These are phyloP conservation scores for Boletellus ananas DNA, from an alignment of 768 basidiomycete genomes.

Conservation along the genomic window DNA sequence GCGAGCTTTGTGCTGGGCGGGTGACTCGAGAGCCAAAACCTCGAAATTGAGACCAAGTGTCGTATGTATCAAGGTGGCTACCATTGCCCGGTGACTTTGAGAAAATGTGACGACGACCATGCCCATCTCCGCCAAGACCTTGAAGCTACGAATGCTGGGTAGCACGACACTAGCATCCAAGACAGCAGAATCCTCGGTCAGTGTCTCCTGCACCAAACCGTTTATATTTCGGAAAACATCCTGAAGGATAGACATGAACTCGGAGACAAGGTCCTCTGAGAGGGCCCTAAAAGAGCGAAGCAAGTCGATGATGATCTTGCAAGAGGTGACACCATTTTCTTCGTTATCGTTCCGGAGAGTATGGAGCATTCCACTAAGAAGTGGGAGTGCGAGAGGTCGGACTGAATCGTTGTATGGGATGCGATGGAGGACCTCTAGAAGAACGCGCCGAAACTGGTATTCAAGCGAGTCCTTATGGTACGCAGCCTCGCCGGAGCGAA, in stretches of 20 bases:
- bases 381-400: slow-evolving; percentile 56
- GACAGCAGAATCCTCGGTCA: slow-evolving; percentile 59
- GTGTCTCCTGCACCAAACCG: slow-evolving; percentile 65
- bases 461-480: slow-evolving; percentile 65
- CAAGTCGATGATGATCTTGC: slow-evolving; percentile 90
- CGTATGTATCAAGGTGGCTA: slow-evolving; percentile 60
- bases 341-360: slow-evolving; percentile 90
- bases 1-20: slow-evolving; percentile 75
- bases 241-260: slow-evolving; percentile 78
- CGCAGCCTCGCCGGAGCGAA: slow-evolving; percentile 64
- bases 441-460: slow-evolving; percentile 79
- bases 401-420: slow-evolving; percentile 80
- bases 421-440: slow-evolving; percentile 87
- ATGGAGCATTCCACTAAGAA: slow-evolving; percentile 80
- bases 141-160: slow-evolving; percentile 84
- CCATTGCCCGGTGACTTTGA: slow-evolving; percentile 69
- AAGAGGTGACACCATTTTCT: slow-evolving; percentile 85
- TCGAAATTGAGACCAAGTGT: slow-evolving; percentile 78
- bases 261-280: slow-evolving; percentile 68
- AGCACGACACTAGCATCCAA: slow-evolving; percentile 57
- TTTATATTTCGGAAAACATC: slow-evolving; percentile 75
- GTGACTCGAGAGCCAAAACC: slow-evolving; percentile 71
- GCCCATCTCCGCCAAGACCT: slow-evolving; percentile 90
- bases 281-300: slow-evolving; percentile 72
- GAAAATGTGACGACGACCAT: slow-evolving; percentile 89